Conservation (phyloP, 2,329 filamentous ascomycete species). For the Exophiala sideris region DNA sequence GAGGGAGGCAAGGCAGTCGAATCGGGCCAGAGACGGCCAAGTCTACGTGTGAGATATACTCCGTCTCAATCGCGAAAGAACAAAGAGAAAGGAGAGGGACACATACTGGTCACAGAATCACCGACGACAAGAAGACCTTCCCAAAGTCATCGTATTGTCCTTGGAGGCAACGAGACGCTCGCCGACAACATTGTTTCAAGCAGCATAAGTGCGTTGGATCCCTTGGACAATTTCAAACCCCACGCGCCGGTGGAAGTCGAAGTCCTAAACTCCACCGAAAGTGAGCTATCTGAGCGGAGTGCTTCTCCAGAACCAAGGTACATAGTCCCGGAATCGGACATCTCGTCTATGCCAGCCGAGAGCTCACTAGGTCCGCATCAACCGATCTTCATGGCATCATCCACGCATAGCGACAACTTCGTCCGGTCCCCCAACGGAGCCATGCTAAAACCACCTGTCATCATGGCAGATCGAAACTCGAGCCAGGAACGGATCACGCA, state of each 20-base stretch:
- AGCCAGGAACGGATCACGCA: slow-evolving; percentile 66
- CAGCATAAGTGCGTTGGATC: slow-evolving; percentile 71
- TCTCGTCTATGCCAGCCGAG: slow-evolving; percentile 77
- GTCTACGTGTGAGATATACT: slow-evolving; percentile 75
- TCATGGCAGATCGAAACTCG: slow-evolving; percentile 59
- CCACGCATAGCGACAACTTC: slow-evolving; percentile 39
- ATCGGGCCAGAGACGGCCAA: slow-evolving; percentile 66
- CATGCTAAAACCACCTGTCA: slow-evolving; percentile 57
- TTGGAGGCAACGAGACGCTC: slow-evolving; percentile 42
- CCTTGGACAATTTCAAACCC: slow-evolving; percentile 65
- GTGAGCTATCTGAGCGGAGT: slow-evolving; percentile 66
- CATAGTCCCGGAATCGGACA: slow-evolving; percentile 70
- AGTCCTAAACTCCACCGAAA: slow-evolving; percentile 64
- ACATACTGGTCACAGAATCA: slow-evolving; percentile 82
- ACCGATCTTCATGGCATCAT: slow-evolving; percentile 32
- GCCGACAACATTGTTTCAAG: slow-evolving; percentile 54
- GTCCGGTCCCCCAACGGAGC: slow-evolving; percentile 39
- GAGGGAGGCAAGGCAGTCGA: slow-evolving; percentile 67
- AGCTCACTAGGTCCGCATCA: slow-evolving; percentile 61
- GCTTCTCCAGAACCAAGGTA: slow-evolving; percentile 61
- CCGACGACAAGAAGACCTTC: slow-evolving; percentile 69
- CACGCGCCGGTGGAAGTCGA: slow-evolving; percentile 81
- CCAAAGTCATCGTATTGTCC: slow-evolving; percentile 65
- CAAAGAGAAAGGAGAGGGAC: slow-evolving; percentile 57
- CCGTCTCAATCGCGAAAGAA: slow-evolving; percentile 62